Evolutionary conservation across 2,329 filamentous ascomycete species (phyloP).

Genomic region (Verticillium isaacii): DNA sequence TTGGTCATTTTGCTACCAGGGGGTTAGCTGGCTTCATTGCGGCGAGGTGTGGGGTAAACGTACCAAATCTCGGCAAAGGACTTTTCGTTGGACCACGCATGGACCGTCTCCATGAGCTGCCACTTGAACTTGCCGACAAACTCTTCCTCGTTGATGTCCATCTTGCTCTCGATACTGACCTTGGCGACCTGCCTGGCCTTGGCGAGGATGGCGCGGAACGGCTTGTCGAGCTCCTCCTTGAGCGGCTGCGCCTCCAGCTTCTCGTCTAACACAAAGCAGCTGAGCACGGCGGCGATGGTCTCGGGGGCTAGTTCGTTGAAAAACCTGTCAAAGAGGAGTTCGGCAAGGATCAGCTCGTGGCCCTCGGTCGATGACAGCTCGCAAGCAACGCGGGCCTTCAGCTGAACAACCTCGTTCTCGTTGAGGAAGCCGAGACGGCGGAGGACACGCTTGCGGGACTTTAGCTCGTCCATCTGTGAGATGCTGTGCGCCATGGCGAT

Average conservation of each 20-base stretch:
- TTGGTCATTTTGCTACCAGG: slow-evolving; percentile 90
- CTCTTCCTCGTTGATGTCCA: slow-evolving; percentile 90
- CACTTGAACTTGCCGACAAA: slow-evolving; percentile 87
- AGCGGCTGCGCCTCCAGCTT: slow-evolving; percentile 76
- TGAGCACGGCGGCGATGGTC: slow-evolving; percentile 78
- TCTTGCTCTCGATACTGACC: slow-evolving; percentile 90
- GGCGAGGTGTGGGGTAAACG: slow-evolving; percentile 31
- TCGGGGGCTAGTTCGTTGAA: slow-evolving; percentile 95
- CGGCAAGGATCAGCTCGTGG: slow-evolving; percentile 88
- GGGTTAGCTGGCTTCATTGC: slow-evolving; percentile 11
- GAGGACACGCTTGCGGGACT: slow-evolving; percentile 90
- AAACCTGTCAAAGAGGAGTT: slow-evolving; percentile 93
- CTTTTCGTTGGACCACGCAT: slow-evolving; percentile 83
- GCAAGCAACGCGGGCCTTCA: slow-evolving; percentile 95
- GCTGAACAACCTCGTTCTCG: slow-evolving; percentile 88
- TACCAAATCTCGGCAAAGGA: slow-evolving; percentile 94
- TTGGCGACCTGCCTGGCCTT: slow-evolving; percentile 88
- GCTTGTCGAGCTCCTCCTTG: slow-evolving; percentile 80
- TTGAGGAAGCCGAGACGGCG: slow-evolving; percentile 94
- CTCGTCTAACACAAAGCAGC: slow-evolving; percentile 97
- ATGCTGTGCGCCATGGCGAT: slow-evolving; percentile 83
- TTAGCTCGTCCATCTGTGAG: slow-evolving; percentile 91
- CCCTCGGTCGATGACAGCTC: slow-evolving; percentile 90
- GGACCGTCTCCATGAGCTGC: slow-evolving; percentile 96
- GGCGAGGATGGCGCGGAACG: slow-evolving; percentile 78